These are phyloP conservation scores for Zoysia matrella DNA, from an alignment of 202 grass and related monocot genomes.

Conservation along the genomic window DNA sequence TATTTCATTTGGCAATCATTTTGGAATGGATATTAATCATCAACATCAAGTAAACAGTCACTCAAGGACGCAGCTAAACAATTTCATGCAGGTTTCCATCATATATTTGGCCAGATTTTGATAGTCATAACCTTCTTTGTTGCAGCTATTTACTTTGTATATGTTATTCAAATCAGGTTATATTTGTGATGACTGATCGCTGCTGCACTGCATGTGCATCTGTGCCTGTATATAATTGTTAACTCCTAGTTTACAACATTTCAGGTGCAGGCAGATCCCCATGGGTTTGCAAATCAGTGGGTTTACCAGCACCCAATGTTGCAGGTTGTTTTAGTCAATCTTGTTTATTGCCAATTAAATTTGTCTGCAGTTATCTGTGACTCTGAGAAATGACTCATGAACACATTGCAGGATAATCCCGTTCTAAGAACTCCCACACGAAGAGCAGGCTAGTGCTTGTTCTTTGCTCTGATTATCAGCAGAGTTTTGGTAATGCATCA, in stretches of 20 bases:
- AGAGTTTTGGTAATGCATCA: slow-evolving; percentile 46
- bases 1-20: slow-evolving; percentile 81
- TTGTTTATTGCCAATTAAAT: slow-evolving; percentile 29
- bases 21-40: slow-evolving; percentile 77
- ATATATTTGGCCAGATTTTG: slow-evolving; percentile 14
- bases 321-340: slow-evolving; percentile 54
- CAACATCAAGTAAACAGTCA: slow-evolving; percentile 78
- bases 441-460: slow-evolving; percentile 57
- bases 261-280: slow-evolving; percentile 74
- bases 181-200: slow-evolving; percentile 9
- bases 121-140: slow-evolving; percentile 30
- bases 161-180: neutral
- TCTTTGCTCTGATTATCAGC: slow-evolving; percentile 33
- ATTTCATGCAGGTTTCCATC: slow-evolving; percentile 67
- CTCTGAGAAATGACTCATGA: slow-evolving; percentile 26
- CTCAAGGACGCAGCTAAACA: slow-evolving; percentile 61
- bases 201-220: slow-evolving; percentile 24
- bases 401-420: slow-evolving; percentile 60
- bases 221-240: slow-evolving; percentile 17
- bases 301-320: slow-evolving; percentile 77
- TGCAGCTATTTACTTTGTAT: slow-evolving; percentile 29
- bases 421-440: slow-evolving; percentile 55
- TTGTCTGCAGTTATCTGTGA: slow-evolving; percentile 18
- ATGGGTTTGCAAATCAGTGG: slow-evolving; percentile 81
- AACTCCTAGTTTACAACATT: slow-evolving; percentile 33